Base-by-base conservation (phyloP, 129 eudicot species). In the Ambrosia trifida region DNA sequence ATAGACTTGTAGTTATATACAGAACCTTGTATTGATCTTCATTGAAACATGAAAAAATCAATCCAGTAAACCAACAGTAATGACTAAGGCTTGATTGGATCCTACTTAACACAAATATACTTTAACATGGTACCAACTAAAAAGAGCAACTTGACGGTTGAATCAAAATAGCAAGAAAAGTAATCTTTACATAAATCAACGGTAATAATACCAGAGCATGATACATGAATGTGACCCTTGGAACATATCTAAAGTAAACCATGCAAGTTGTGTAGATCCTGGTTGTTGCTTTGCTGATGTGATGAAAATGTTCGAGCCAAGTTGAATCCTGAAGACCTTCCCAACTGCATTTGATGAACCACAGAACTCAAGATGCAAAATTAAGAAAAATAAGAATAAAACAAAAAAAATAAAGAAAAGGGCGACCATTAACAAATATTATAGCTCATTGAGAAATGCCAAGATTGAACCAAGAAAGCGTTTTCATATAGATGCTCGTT, bases 271-370 rank as follows among this genome's bases (percentile, higher is more conserved):
- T 79, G 87, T 17, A 84, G 70, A 57, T 91, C 97, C 73, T 88
- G 97, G 72, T 79, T 88, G 76, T n/a, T 57, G 63, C 17, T 28
- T 57, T 57, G 63, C 16, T 57, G 63, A 57, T 84, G 90, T 45
- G 96, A 82, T 52, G 92, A 78, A 72, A 84, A 91, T 61, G 87
- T 67, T 51, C 90, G 87, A 46, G 89, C 93, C 69, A 88, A 65
- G 66, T 74, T 91, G 70, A 91, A 91, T 66, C 96, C 97, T 40
- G 87, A 73, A 44, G 97, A 91, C 45, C 96, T 83, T 20, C 93
- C 97, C 87, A 91, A 84, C 91, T 86, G 80, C 46, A 68, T 11
- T 33, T 40, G 67, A 40, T n/a, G 14, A 67, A 28, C 41, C 28
- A 24, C 28, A 18, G 5, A 59, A 53, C 33, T 41, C 53, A 44